A percentile compares a stretch with the other conserved stretches of the same genome.
These are phyloP conservation scores for Leccinum griseonigrum DNA, from an alignment of 1,284 basidiomycete genomes.

Conservation along the genomic window DNA sequence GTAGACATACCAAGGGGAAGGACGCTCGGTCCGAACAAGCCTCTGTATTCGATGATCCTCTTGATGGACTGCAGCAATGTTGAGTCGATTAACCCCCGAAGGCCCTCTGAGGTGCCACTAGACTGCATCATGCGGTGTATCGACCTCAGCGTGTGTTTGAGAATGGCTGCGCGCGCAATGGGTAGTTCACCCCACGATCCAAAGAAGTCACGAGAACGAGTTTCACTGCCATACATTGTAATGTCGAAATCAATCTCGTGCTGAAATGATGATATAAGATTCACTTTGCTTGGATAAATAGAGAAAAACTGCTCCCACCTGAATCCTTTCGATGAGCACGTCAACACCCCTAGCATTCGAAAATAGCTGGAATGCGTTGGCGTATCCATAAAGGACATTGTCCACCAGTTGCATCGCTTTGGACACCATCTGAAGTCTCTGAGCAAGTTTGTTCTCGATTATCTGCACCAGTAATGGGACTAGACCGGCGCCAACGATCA, in stretches of 20 bases:
- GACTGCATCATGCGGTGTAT: conserved; percentile 97
- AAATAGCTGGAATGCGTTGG: conserved; percentile 87
- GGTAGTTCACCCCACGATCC: conserved; percentile 62
- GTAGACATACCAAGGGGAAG: conserved; percentile 67
- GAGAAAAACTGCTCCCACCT: conserved; percentile 47
- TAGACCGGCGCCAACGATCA: conserved; percentile 97
- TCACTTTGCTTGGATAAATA: neutral
- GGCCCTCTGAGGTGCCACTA: conserved; percentile 90
- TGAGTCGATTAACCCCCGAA: conserved; percentile 93
- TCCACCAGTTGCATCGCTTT: conserved; percentile 92
- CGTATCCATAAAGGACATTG: conserved; percentile 87
- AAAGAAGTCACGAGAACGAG: conserved; percentile 47
- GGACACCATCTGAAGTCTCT: conserved; percentile 71
- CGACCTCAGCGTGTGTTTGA: conserved; percentile 92
- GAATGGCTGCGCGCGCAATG: conserved; percentile 64
- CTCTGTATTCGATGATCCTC: conserved; percentile 81
- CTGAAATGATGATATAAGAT: conserved; percentile 37
- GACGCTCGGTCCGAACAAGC: conserved; percentile 84
- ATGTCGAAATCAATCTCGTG: conserved; percentile 72
- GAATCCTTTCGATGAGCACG: conserved; percentile 81
- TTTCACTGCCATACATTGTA: conserved; percentile 47
- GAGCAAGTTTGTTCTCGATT: conserved; percentile 72
- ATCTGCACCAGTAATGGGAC: conserved; percentile 88
- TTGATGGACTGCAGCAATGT: conserved; percentile 86
- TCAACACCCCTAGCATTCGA: conserved; percentile 85